Conservation (phyloP, 306 rosid species). For the Arachis hypogaea region DNA sequence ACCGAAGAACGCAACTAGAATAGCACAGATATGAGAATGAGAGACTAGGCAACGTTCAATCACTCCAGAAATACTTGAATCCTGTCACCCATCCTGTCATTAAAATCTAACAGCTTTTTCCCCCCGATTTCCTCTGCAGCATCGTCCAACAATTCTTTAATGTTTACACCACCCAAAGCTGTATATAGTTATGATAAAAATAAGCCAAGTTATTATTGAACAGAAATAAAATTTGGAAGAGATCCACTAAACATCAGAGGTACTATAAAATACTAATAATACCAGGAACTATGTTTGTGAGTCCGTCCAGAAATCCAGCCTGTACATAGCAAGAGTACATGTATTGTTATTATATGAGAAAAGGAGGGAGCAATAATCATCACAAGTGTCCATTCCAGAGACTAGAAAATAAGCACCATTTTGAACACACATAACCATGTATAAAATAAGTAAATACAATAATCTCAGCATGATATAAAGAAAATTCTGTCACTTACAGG, state of each 20-base stretch:
- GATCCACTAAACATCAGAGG: constrained; percentile 1
- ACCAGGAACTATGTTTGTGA: constrained; percentile 96
- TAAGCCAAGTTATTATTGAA: constrained; percentile 22
- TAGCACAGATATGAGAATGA: background rate
- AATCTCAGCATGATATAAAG: background rate
- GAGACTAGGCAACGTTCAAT: constrained; percentile 34
- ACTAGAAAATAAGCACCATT: background rate
- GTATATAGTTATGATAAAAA: constrained; percentile 35
- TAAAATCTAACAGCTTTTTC: constrained; percentile 71
- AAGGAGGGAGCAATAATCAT: constrained; percentile 30
- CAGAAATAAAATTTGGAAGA: background rate
- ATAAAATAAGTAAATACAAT: constrained; percentile 13
- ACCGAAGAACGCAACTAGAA: no score
- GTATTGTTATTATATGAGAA: constrained; percentile 28
- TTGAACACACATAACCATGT: constrained; percentile 8
- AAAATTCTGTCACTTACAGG: constrained; percentile 66
- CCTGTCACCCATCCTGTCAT: constrained; percentile 83
- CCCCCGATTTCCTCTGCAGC: constrained; percentile 87
- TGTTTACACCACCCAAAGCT: constrained; percentile 88
- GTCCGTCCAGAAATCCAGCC: constrained; percentile 97
- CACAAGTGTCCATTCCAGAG: constrained; percentile 1
- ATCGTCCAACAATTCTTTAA: constrained; percentile 78
- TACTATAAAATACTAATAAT: constrained; percentile 42
- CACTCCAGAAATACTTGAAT: constrained; percentile 87
- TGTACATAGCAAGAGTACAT: constrained; percentile 41